Percentiles rank a stretch among this genome's conserved stretches.
Conservation (phyloP, 352 stramenopile species). For the Salisapilia sapeloensis region DNA sequence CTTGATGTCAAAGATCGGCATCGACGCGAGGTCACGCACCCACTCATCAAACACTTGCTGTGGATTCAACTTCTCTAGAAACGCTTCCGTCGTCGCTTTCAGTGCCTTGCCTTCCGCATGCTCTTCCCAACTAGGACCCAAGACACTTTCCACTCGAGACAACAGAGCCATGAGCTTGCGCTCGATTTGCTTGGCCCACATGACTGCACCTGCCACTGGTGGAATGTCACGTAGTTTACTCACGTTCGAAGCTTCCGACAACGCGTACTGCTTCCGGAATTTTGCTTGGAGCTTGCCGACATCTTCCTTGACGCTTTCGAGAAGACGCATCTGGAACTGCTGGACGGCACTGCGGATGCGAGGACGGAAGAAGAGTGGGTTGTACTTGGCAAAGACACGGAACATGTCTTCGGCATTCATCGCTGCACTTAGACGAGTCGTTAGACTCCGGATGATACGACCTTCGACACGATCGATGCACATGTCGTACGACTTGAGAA, state of each 20-base stretch:
- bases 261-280: slow-evolving; percentile 90
- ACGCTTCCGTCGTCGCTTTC: slow-evolving; percentile 80
- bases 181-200: slow-evolving; percentile 99
- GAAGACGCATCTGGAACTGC: slow-evolving; percentile 98
- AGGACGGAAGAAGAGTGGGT: slow-evolving; percentile 93
- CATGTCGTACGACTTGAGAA: slow-evolving; percentile 81
- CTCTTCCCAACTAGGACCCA: slow-evolving; percentile 95
- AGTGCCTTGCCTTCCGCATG: slow-evolving; percentile 93
- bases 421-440: slow-evolving; percentile 70
- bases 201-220: slow-evolving; percentile 94
- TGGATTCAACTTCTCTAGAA: slow-evolving; percentile 76
- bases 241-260: slow-evolving; percentile 89
- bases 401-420: slow-evolving; percentile 93
- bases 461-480: slow-evolving; percentile 88
- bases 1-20: slow-evolving; percentile 84
- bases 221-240: slow-evolving; percentile 94
- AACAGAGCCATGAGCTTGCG: slow-evolving; percentile 95
- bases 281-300: slow-evolving; percentile 94
- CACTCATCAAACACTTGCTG: slow-evolving; percentile 91
- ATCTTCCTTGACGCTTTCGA: slow-evolving; percentile 95
- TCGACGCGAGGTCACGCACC: slow-evolving; percentile 84
- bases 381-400: slow-evolving; percentile 96
- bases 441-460: slow-evolving; percentile 82
- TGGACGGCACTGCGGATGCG: slow-evolving; percentile 92
- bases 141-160: slow-evolving; percentile 92